A percentile compares a stretch with the other conserved stretches of the same genome.
These are phyloP conservation scores for Quercus ilex DNA, from an alignment of 306 rosid species.

Conservation along the genomic window DNA sequence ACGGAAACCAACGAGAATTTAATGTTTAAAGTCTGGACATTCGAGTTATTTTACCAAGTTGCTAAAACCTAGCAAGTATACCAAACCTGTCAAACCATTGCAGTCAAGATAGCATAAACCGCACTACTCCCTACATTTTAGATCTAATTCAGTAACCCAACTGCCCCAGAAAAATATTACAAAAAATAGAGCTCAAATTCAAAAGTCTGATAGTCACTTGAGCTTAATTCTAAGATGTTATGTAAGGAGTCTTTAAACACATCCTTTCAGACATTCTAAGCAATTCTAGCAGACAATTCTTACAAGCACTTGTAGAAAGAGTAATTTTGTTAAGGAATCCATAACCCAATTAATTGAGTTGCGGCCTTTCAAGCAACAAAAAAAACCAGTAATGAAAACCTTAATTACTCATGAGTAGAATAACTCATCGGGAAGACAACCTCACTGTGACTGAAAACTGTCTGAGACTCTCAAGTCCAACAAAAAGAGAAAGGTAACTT, in stretches of 20 bases:
- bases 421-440: neutral
- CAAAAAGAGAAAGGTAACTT: slow-evolving; percentile 27
- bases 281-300: neutral
- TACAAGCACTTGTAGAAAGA: neutral
- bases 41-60: too few relatives aligned
- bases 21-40: too few relatives aligned
- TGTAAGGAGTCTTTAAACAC: neutral
- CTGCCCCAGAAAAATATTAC: too few relatives aligned
- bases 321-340: neutral
- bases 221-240: neutral
- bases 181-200: too few relatives aligned
- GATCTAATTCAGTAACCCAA: too few relatives aligned
- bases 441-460: neutral
- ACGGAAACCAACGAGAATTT: too few relatives aligned
- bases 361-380: too few relatives aligned
- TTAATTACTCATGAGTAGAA: neutral
- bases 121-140: too few relatives aligned
- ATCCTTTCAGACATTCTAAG: neutral
- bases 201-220: neutral
- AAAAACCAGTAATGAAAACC: neutral
- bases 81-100: too few relatives aligned
- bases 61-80: too few relatives aligned
- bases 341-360: neutral
- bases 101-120: too few relatives aligned
- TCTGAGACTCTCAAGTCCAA: slow-evolving; percentile 13